Evolutionary conservation across 768 basidiomycete genomes (phyloP).

Genomic region (Rhizopogon salebrosus): DNA sequence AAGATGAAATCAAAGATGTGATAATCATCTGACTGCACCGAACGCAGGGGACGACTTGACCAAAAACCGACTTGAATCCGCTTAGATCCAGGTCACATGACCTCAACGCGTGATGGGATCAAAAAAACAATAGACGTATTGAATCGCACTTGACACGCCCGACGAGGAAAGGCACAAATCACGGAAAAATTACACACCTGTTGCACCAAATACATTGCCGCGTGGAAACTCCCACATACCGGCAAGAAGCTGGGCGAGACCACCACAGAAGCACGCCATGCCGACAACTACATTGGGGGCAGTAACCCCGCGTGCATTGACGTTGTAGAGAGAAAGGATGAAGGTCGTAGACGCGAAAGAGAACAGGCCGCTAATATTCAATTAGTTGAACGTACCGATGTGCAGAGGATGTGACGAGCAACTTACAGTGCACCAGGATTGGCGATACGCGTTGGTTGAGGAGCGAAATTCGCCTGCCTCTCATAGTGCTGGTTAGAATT

Average conservation of each 20-base stretch:
- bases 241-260: conserved; percentile 79
- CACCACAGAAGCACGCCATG: conserved; percentile 83
- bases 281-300: conserved; percentile 73
- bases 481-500: conserved; percentile 14
- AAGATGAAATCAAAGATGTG: background rate
- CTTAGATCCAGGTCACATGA: conserved; percentile 1
- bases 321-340: conserved; percentile 73
- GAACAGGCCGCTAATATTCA: conserved; percentile 56
- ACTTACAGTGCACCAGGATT: conserved; percentile 47
- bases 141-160: too few relatives aligned
- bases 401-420: background rate
- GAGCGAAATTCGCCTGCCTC: conserved; percentile 3
- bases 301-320: conserved; percentile 45
- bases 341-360: conserved; percentile 83
- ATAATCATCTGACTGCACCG: background rate
- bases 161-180: too few relatives aligned
- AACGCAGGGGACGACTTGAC: background rate
- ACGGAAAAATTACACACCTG: conserved; percentile 42
- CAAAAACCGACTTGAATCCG: background rate
- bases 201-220: conserved; percentile 67
- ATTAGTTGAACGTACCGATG: background rate
- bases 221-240: conserved; percentile 85
- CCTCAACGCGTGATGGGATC: background rate
- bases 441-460: conserved; percentile 36
- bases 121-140: background rate